These are phyloP conservation scores for Trichophyton mentagrophytes DNA, from an alignment of 2,329 filamentous ascomycete genomes.

Conservation along the genomic window DNA sequence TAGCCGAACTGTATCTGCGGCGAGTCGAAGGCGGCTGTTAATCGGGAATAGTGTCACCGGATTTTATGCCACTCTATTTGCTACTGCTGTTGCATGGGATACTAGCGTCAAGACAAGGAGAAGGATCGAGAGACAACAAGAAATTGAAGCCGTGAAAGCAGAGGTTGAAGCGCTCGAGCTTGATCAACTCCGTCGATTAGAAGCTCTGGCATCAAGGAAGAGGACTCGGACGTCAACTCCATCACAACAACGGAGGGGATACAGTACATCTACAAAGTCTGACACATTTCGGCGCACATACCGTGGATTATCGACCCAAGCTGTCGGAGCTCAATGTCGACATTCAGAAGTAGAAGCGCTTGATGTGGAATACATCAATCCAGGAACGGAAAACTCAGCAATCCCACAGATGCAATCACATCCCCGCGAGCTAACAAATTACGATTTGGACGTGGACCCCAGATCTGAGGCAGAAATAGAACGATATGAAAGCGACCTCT, in stretches of 20 bases:
- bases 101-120: slow-evolving; percentile 28
- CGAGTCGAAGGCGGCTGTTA: slow-evolving; percentile 27
- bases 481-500: background rate
- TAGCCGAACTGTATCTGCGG: slow-evolving; percentile 24
- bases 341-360: background rate
- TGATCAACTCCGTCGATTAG: slow-evolving; percentile 27
- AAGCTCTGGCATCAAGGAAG: slow-evolving; percentile 20
- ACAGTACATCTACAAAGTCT: background rate
- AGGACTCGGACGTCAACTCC: slow-evolving; percentile 14
- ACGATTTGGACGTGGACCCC: background rate
- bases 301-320: background rate
- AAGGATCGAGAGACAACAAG: slow-evolving; percentile 30
- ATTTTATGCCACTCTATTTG: slow-evolving; percentile 35
- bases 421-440: background rate
- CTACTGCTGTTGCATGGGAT: slow-evolving; percentile 30
- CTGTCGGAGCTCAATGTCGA: background rate
- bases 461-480: background rate
- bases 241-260: slow-evolving; percentile 16
- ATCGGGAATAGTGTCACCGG: slow-evolving; percentile 32
- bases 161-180: slow-evolving; percentile 29
- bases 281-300: background rate
- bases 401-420: background rate
- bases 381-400: background rate
- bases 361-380: background rate
- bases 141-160: slow-evolving; percentile 32